Evolutionary conservation across 1,139 yeast species (phyloP).

Genomic region (Blastobotrys capitulatus): DNA sequence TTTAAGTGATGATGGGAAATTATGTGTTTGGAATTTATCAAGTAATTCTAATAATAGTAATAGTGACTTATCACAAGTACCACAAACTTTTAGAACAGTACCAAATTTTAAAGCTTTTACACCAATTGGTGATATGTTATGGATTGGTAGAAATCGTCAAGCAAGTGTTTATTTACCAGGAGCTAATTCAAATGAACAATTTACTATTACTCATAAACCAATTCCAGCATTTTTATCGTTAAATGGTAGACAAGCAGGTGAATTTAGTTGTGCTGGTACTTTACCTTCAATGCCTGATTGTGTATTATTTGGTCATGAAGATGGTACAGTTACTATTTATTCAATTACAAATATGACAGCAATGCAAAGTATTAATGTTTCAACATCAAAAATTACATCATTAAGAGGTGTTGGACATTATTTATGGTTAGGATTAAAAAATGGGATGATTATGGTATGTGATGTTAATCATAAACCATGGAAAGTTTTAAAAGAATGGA

Average conservation of each 20-base stretch:
- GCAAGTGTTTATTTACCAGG: slow-evolving; percentile 34
- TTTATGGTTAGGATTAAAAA: slow-evolving; percentile 39
- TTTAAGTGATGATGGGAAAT: slow-evolving; percentile 37
- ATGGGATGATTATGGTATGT: slow-evolving; percentile 36
- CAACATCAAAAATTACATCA: slow-evolving; percentile 32
- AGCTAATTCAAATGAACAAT: slow-evolving; percentile 17
- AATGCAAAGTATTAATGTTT: slow-evolving; percentile 32
- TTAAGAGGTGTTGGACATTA: slow-evolving; percentile 31
- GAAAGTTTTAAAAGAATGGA: slow-evolving; percentile 37
- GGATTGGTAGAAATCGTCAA: slow-evolving; percentile 35
- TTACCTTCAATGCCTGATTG: slow-evolving; percentile 26
- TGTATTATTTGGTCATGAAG: slow-evolving; percentile 40
- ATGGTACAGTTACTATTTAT: slow-evolving; percentile 37
- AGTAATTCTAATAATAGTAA: no score
- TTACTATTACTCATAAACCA: slow-evolving; percentile 28
- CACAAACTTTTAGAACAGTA: slow-evolving; percentile 31
- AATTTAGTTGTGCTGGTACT: slow-evolving; percentile 32
- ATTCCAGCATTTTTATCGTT: slow-evolving; percentile 21
- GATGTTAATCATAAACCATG: slow-evolving; percentile 33
- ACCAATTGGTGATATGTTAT: slow-evolving; percentile 29
- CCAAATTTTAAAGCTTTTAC: slow-evolving; percentile 30
- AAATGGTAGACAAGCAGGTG: slow-evolving; percentile 23
- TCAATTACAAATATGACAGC: slow-evolving; percentile 24
- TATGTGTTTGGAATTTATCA: slow-evolving; percentile 32
- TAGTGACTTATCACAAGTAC: slow-evolving; percentile 25